phyloP scores from a whole-genome alignment of 78 protist species.

The Speleostelium caveatum region DNA sequence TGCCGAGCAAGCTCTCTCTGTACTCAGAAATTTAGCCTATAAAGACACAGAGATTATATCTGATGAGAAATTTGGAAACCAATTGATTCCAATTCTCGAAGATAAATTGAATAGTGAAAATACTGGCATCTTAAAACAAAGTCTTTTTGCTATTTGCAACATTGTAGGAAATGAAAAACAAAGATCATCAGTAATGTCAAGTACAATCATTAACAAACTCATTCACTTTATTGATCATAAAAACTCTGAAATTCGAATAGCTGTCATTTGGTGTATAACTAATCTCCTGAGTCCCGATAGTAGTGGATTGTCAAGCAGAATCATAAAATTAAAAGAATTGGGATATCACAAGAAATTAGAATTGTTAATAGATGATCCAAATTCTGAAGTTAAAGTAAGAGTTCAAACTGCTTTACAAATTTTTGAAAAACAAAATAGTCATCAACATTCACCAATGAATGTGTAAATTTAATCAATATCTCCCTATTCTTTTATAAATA shows the following conservation, averaged over 20 bases:
- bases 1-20: constrained; percentile 45
- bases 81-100: constrained; percentile 8
- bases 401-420: constrained; percentile 49
- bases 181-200: constrained; percentile 32
- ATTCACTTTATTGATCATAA: constrained; percentile 18
- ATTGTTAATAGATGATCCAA: constrained; percentile 8
- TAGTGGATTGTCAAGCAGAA: neutral
- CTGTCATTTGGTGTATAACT: constrained; percentile 41
- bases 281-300: constrained; percentile 24
- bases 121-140: constrained; percentile 35
- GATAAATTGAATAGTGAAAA: neutral
- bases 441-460: neutral
- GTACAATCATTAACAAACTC: constrained; percentile 1
- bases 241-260: constrained; percentile 25
- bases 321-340: neutral
- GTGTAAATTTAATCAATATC: no score
- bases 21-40: constrained; percentile 65
- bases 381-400: constrained; percentile 46
- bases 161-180: constrained; percentile 52
- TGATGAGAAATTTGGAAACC: neutral
- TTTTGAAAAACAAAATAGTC: constrained; percentile 1
- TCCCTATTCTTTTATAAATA: no score
- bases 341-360: constrained; percentile 16
- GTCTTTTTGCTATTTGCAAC: constrained; percentile 59
- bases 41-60: constrained; percentile 25